These are phyloP conservation scores for Silene uniflora DNA, from an alignment of 148 eudicot species.

Conservation along the genomic window DNA sequence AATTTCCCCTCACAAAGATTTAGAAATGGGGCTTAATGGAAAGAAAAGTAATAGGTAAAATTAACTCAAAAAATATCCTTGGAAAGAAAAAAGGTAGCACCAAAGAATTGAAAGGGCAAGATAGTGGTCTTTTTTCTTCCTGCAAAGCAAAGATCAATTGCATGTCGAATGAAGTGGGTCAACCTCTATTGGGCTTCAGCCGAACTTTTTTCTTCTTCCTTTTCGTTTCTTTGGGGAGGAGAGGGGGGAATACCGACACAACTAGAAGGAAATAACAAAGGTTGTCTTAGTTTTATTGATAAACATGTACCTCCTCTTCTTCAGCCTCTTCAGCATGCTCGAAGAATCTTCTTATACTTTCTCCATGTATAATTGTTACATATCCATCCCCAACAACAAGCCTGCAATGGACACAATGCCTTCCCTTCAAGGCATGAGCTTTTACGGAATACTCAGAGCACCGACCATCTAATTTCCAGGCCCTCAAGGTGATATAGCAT, in stretches of 20 bases:
- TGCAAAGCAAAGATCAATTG: too few species aligned
- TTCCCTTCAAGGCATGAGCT: conserved; percentile 94
- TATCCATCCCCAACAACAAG: conserved; percentile 95
- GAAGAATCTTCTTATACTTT: conserved; percentile 82
- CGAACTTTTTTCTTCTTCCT: neutral
- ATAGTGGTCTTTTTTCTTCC: too few species aligned
- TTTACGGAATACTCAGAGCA: conserved; percentile 73
- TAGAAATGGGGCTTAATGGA: too few species aligned
- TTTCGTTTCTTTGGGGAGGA: too few species aligned
- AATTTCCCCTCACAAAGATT: too few species aligned
- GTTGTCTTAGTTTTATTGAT: neutral
- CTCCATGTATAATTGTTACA: conserved; percentile 72
- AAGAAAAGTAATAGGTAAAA: too few species aligned
- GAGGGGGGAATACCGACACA: neutral
- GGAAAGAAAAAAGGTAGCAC: too few species aligned
- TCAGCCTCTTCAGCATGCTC: conserved; percentile 99
- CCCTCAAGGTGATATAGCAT: conserved; percentile 88
- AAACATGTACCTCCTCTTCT: conserved; percentile 81
- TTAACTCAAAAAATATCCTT: too few species aligned
- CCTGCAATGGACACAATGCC: conserved; percentile 88
- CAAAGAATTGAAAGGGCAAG: too few species aligned
- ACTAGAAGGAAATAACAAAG: conserved; percentile 1
- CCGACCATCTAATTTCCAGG: conserved; percentile 78
- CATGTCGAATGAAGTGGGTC: too few species aligned
- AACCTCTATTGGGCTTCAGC: too few species aligned